A percentile compares a stretch with the other conserved stretches of the same genome.
Evolutionary conservation across 805 yeast species (phyloP).

Genomic region (Hanseniaspora lindneri): DNA sequence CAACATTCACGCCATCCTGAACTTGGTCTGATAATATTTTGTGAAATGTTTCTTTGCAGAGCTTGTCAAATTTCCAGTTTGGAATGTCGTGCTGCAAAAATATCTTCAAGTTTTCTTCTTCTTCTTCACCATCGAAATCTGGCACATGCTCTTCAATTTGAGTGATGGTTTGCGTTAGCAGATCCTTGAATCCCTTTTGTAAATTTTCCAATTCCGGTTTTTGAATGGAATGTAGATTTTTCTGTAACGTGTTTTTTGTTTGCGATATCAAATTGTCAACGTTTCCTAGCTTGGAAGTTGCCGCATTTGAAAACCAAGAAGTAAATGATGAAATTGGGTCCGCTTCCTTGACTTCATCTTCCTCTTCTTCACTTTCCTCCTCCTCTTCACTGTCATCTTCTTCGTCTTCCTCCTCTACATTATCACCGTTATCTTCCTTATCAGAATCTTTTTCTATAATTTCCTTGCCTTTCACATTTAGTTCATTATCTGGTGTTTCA

Average conservation of each 20-base stretch:
- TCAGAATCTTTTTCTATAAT: constrained; percentile 17
- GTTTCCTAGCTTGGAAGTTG: constrained; percentile 40
- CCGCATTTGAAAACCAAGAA: constrained; percentile 62
- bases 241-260: constrained; percentile 27
- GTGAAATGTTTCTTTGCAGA: constrained; percentile 45
- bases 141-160: constrained; percentile 28
- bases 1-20: constrained; percentile 60
- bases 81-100: constrained; percentile 58
- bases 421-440: background rate
- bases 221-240: constrained; percentile 7
- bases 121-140: constrained; percentile 27
- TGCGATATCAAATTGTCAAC: constrained; percentile 49
- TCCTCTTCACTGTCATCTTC: no score
- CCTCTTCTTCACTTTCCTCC: no score
- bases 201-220: constrained; percentile 11
- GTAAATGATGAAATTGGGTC: constrained; percentile 59
- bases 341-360: constrained; percentile 22
- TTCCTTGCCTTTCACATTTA: constrained; percentile 18
- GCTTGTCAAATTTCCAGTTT: constrained; percentile 39
- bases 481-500: constrained; percentile 9
- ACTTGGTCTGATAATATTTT: constrained; percentile 56
- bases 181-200: constrained; percentile 13
- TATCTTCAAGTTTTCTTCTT: constrained; percentile 43
- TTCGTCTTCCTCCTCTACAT: constrained; percentile 18
- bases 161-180: constrained; percentile 11